phyloP scores from a whole-genome alignment of 108 stramenopile species.

The Parmales sp. region DNA sequence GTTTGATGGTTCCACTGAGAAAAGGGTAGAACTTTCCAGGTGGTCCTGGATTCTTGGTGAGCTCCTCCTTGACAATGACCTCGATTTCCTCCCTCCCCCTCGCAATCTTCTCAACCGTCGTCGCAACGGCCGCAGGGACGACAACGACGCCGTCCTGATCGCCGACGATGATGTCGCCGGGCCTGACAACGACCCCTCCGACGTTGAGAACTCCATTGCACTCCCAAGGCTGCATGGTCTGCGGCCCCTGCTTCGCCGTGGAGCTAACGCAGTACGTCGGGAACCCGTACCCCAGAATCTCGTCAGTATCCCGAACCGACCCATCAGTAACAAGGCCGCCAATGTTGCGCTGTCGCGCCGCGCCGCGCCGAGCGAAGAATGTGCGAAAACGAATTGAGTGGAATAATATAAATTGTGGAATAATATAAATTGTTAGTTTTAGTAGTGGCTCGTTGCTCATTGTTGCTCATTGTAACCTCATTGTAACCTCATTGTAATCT shows the following conservation, averaged over 20 bases:
- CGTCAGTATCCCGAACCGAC: conserved; percentile 75
- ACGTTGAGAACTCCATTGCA: conserved; percentile 66
- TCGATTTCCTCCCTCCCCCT: conserved; percentile 79
- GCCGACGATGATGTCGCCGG: conserved; percentile 79
- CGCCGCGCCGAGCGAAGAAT: no score
- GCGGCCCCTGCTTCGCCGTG: conserved; percentile 40
- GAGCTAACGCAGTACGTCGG: conserved; percentile 52
- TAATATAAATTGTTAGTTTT: neutral
- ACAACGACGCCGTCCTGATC: conserved; percentile 84
- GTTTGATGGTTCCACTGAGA: conserved; percentile 82
- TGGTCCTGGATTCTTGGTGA: conserved; percentile 74
- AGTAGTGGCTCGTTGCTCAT: neutral
- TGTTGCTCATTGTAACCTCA: no score
- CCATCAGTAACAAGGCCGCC: conserved; percentile 83
- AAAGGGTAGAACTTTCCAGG: conserved; percentile 83
- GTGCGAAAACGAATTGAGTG: neutral
- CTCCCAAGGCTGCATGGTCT: conserved; percentile 53
- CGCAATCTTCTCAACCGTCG: conserved; percentile 73
- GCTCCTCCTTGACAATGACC: conserved; percentile 80
- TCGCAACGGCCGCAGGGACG: conserved; percentile 77
- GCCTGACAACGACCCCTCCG: conserved; percentile 59
- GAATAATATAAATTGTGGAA: neutral
- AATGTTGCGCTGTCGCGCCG: conserved; percentile 26
- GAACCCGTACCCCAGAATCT: conserved; percentile 80
- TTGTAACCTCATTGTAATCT: no score